Conservation (phyloP, 2,329 filamentous ascomycete genomes). For the Alternaria atra region DNA sequence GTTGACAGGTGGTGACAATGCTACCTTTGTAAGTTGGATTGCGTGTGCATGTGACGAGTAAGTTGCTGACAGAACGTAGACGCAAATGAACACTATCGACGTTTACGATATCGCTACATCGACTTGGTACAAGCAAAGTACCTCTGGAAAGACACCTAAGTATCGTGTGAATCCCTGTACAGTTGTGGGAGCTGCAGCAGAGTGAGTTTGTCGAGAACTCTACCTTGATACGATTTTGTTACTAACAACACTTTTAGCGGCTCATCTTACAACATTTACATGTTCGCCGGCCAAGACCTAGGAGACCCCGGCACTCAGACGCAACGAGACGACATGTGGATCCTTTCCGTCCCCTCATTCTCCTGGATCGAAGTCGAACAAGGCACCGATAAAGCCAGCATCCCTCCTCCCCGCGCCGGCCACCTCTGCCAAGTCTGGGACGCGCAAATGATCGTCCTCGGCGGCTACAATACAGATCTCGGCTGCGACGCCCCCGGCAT, state of each 20-base stretch:
- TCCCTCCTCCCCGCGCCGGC: slow-evolving; percentile 70
- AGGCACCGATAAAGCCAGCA: slow-evolving; percentile 38
- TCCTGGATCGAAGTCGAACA: slow-evolving; percentile 76
- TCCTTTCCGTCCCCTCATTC: slow-evolving; percentile 80
- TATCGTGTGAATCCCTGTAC: slow-evolving; percentile 74
- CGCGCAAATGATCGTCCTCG: slow-evolving; percentile 80
- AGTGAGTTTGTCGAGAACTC: slow-evolving; percentile 49
- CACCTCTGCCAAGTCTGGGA: slow-evolving; percentile 82
- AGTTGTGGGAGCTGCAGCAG: slow-evolving; percentile 75
- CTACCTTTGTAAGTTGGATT: slow-evolving; percentile 65
- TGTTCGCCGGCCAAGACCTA: slow-evolving; percentile 80
- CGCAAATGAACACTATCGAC: slow-evolving; percentile 76
- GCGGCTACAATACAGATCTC: slow-evolving; percentile 70
- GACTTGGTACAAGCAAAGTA: slow-evolving; percentile 78
- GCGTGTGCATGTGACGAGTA: background rate
- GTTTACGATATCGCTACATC: slow-evolving; percentile 79
- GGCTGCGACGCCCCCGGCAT: slow-evolving; percentile 74
- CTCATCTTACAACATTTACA: slow-evolving; percentile 78
- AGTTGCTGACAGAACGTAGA: slow-evolving; percentile 49
- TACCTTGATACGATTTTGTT: background rate
- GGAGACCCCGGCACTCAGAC: slow-evolving; percentile 66
- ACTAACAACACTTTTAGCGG: slow-evolving; percentile 56
- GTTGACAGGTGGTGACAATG: slow-evolving; percentile 76
- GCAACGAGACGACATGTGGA: slow-evolving; percentile 79
- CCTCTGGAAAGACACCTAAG: slow-evolving; percentile 66